These are phyloP conservation scores for Monsonia emarginata DNA, from an alignment of 441 rosid species.

Conservation along the genomic window DNA sequence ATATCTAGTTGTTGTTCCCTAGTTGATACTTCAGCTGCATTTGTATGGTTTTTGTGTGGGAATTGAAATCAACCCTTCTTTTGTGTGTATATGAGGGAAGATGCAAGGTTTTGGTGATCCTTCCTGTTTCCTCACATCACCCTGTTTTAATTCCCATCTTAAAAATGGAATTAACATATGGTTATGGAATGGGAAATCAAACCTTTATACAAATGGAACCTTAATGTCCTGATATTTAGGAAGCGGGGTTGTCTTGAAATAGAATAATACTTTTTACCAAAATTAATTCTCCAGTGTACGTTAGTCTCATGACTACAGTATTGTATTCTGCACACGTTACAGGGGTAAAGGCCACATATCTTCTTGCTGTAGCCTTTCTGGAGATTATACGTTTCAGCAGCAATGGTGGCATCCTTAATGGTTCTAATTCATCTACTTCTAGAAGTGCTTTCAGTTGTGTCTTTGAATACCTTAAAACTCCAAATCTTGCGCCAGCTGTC, in stretches of 20 bases:
- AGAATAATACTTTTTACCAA: not conserved
- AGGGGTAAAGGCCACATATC: slow-evolving; percentile 99
- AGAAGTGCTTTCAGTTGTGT: slow-evolving; percentile 97
- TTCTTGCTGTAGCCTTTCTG: slow-evolving; percentile 92
- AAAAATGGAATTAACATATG: no score
- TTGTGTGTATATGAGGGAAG: no score
- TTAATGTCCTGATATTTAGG: slow-evolving; percentile 9
- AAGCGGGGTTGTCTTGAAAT: slow-evolving; percentile 6
- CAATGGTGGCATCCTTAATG: slow-evolving; percentile 96
- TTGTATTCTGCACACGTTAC: slow-evolving; percentile 21
- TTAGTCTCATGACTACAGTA: not conserved
- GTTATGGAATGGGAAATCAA: no score
- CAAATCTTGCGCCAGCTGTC: slow-evolving; percentile 83
- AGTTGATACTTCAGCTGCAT: slow-evolving; percentile 5
- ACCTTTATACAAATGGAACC: no score
- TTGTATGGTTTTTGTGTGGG: no score
- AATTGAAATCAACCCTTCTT: no score
- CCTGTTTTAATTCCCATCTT: no score
- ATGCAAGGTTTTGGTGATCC: no score
- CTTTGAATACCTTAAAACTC: slow-evolving; percentile 91
- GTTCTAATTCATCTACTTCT: slow-evolving; percentile 50
- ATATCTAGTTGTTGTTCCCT: slow-evolving; percentile 4
- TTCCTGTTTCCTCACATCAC: no score
- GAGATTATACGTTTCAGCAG: slow-evolving; percentile 94
- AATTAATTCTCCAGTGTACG: not conserved